phyloP scores from a whole-genome alignment of 257 asterid species.

The Nicotiana attenuata region DNA sequence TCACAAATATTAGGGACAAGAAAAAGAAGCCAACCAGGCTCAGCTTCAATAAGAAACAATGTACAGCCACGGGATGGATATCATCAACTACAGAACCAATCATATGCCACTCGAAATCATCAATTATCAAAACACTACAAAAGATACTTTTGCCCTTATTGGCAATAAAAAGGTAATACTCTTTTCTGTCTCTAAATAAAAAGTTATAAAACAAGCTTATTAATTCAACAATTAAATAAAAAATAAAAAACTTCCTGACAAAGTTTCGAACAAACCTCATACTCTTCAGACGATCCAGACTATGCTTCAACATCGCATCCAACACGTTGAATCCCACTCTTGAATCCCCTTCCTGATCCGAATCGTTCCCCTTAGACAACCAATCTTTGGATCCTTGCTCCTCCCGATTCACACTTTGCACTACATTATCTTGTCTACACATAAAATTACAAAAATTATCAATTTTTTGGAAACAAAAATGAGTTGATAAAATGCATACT shows the following conservation, averaged over 20 bases:
- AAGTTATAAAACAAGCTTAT: not conserved
- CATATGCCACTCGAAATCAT: not conserved
- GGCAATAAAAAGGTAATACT: not conserved
- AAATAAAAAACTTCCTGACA: not conserved
- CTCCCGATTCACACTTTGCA: conserved; percentile 15
- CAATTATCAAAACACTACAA: not conserved
- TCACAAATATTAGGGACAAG: not conserved
- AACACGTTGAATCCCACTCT: conserved; percentile 62
- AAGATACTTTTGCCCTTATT: not conserved
- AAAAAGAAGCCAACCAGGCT: not conserved
- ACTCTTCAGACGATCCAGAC: conserved; percentile 64
- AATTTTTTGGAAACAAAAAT: not conserved
- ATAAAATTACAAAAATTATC: not conserved
- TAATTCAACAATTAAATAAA: not conserved
- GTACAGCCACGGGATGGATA: not conserved
- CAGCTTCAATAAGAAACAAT: not conserved
- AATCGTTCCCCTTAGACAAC: conserved; percentile 22
- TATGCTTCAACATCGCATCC: conserved; percentile 60
- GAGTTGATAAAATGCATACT: not conserved
- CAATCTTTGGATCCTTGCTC: conserved; percentile 17
- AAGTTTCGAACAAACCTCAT: conserved; percentile 49
- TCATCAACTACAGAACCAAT: not conserved
- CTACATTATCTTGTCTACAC: conserved; percentile 13
- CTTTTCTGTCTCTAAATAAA: not conserved
- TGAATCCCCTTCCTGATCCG: conserved; percentile 38